A percentile compares a stretch with the other conserved stretches of the same genome.
Evolutionary conservation across 179 eudicot genomes (phyloP).

Genomic region (Beta corolliflora): DNA sequence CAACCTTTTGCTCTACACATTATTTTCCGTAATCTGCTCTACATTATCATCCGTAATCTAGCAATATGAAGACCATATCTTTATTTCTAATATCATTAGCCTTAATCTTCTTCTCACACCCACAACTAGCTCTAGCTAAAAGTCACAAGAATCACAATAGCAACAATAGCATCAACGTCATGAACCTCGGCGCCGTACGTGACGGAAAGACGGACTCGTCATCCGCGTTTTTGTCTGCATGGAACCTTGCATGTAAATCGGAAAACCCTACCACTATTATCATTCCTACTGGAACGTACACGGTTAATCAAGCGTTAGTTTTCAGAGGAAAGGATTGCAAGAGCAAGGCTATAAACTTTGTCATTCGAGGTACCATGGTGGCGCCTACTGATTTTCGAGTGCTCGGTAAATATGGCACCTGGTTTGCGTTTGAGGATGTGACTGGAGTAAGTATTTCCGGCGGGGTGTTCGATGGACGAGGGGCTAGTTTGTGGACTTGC

Average conservation of each 20-base stretch:
- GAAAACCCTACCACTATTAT: constrained; percentile 15
- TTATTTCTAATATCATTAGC: background rate
- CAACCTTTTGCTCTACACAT: too few species aligned
- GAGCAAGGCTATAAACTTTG: constrained; percentile 24
- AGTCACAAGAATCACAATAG: background rate
- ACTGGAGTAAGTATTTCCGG: constrained; percentile 49
- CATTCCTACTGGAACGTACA: constrained; percentile 34
- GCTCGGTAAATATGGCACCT: constrained; percentile 33
- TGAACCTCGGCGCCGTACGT: constrained; percentile 37
- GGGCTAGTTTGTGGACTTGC: constrained; percentile 62
- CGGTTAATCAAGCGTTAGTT: background rate
- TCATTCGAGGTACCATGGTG: constrained; percentile 35
- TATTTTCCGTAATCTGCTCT: too few species aligned
- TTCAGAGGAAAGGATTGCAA: constrained; percentile 35
- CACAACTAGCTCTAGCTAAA: background rate
- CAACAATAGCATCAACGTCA: constrained; percentile 24
- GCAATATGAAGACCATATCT: background rate
- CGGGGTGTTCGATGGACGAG: constrained; percentile 61
- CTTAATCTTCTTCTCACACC: background rate
- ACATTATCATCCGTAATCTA: too few species aligned
- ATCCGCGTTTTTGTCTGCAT: constrained; percentile 34
- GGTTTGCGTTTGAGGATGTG: constrained; percentile 53
- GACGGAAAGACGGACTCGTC: constrained; percentile 48
- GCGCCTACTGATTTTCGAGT: constrained; percentile 39
- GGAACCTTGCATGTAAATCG: constrained; percentile 38